A percentile compares a stretch with the other conserved stretches of the same genome.
phyloP scores from a whole-genome alignment of 345 rosid species.

The Geranium rotundifolium region DNA sequence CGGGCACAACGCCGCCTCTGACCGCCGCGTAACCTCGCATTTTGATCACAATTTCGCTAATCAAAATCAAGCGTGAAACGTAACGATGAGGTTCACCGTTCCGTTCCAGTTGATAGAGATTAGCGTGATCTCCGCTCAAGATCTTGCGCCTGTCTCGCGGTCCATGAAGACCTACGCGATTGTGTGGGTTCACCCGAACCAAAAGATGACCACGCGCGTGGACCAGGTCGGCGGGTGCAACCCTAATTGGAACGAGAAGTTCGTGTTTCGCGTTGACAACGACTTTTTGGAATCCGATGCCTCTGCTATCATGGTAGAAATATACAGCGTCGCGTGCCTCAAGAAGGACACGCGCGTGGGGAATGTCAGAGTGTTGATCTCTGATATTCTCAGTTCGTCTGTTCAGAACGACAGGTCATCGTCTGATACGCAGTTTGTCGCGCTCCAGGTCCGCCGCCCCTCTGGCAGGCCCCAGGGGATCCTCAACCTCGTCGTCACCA shows the following conservation, averaged over 20 bases:
- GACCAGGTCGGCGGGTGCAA: slow-evolving; percentile 54
- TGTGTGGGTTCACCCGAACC: slow-evolving; percentile 58
- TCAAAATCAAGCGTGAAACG: neutral
- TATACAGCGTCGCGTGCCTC: slow-evolving; percentile 82
- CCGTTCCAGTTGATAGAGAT: slow-evolving; percentile 45
- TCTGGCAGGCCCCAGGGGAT: slow-evolving; percentile 90
- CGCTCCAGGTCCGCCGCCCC: slow-evolving; percentile 52
- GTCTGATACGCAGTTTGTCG: slow-evolving; percentile 17
- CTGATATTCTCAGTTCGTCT: slow-evolving; percentile 12
- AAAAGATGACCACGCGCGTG: slow-evolving; percentile 59
- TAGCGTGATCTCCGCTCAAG: slow-evolving; percentile 67
- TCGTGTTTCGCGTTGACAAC: slow-evolving; percentile 67
- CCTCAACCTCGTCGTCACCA: slow-evolving; percentile 56
- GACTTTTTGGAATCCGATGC: slow-evolving; percentile 42
- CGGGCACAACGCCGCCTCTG: neutral
- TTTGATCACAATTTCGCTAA: neutral
- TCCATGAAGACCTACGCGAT: slow-evolving; percentile 81
- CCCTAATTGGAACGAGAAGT: slow-evolving; percentile 90
- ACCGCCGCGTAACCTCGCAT: neutral
- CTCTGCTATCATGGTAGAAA: slow-evolving; percentile 55
- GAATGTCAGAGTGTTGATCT: slow-evolving; percentile 45
- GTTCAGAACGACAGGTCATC: slow-evolving; percentile 13
- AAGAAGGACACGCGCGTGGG: slow-evolving; percentile 63
- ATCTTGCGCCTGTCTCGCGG: slow-evolving; percentile 52
- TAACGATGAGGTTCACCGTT: neutral